Base-by-base conservation (phyloP, 1,139 yeast genomes). In the Scheffersomyces stambukii region DNA sequence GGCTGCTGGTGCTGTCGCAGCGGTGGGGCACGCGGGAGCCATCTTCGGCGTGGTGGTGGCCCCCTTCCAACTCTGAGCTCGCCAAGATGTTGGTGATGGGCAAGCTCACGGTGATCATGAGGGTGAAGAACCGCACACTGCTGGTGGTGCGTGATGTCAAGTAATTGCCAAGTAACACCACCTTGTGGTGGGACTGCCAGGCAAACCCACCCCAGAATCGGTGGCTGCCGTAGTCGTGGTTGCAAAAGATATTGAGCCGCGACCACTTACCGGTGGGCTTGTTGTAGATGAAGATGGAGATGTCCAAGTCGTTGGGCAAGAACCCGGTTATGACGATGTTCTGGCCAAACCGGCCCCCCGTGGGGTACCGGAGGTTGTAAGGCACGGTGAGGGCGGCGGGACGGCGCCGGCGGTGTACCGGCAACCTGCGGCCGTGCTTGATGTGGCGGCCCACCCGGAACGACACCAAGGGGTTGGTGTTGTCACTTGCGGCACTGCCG, bases 141-240 rank as follows among this genome's bases (percentile, higher is more conserved):
- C 79, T 70, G 6, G 74, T 57, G 8, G 74, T 60, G 22, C 59
- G 56, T 3, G 74, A 66, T 13, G 77, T 69, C 12, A 63, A 55
- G 25, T 57, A 57, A 35, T 70, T 64, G 1, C 86, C 91, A 34
- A 75, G 49, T 27, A 72, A 54, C 6, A 70, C 64, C 2, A 80
- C 77, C 46, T 76, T 77, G 46, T 81, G 89, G 52, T 81, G 91
- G 2, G 88, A 78, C 25, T 70, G 70, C 91, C 91, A 81, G 1
- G 77, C 76, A 53, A 71, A 77, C 0, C 83, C 77, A 36, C 76
- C 78, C 75, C 83, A 75, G 32, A 79, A 67, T 29, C 81, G 56
- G 44, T 80, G 83, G 6, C 71, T 64, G 12, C 74, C 73, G 25
- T 66, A 59, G 28, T 69, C 75, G 41, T 74, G 79, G 31, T 69